Evolutionary conservation across 2,329 filamentous ascomycete genomes (phyloP).

Genomic region (Talaromyces atroroseus): DNA sequence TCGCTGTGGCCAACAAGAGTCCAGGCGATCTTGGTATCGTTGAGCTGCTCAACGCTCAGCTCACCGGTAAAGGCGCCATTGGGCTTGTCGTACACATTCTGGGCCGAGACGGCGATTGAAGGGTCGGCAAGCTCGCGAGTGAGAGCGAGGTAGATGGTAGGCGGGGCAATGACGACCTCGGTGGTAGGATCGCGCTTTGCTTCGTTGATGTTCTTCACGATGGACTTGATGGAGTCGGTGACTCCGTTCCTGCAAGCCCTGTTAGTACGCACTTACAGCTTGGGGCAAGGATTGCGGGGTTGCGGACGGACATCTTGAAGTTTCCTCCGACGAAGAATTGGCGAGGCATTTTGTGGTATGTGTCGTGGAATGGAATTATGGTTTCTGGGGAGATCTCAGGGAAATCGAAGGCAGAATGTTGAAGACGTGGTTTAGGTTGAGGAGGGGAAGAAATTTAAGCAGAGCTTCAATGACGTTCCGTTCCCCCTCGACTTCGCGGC

Average conservation of each 20-base stretch:
- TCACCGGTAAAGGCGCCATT: conserved; percentile 97
- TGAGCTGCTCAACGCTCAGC: conserved; percentile 85
- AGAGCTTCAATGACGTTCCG: neutral
- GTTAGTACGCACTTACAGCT: conserved; percentile 16
- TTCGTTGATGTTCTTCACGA: conserved; percentile 82
- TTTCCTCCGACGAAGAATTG: conserved; percentile 98
- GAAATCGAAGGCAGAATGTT: neutral
- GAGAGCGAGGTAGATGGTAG: conserved; percentile 82
- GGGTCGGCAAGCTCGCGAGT: conserved; percentile 71
- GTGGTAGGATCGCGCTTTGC: conserved; percentile 57
- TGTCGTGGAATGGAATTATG: neutral
- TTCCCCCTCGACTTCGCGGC: neutral
- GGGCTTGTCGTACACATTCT: conserved; percentile 97
- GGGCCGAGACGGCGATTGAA: conserved; percentile 79
- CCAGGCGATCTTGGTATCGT: conserved; percentile 85
- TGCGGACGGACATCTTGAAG: conserved; percentile 88
- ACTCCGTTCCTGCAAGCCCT: conserved; percentile 76
- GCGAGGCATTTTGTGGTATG: conserved; percentile 66
- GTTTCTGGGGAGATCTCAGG: neutral
- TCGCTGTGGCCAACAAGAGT: conserved; percentile 91
- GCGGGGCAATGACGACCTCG: conserved; percentile 95
- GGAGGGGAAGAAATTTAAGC: neutral
- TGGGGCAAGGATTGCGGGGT: conserved; percentile 31
- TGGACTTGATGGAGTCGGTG: conserved; percentile 79
- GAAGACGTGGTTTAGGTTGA: neutral